phyloP scores from a whole-genome alignment of 768 basidiomycete genomes.

The Collybia sp. region DNA sequence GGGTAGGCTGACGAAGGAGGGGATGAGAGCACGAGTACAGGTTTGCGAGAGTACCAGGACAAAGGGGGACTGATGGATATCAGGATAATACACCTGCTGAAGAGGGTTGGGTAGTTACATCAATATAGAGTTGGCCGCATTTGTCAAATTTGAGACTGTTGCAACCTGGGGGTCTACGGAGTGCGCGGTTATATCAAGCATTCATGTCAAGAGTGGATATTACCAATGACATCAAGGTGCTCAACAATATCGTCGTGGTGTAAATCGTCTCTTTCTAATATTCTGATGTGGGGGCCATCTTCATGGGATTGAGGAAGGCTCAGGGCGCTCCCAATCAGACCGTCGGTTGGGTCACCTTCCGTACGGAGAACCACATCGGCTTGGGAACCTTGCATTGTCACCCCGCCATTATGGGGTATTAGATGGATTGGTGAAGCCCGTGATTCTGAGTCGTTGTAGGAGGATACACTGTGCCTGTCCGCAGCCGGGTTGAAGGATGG shows the following conservation, averaged over 20 bases:
- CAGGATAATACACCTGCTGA: slow-evolving; percentile 1
- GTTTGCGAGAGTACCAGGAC: slow-evolving; percentile 65
- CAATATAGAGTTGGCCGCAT: slow-evolving; percentile 75
- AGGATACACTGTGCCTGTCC: too few relatives aligned
- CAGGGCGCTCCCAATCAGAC: slow-evolving; percentile 40
- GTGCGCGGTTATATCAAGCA: slow-evolving; percentile 3
- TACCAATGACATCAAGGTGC: slow-evolving; percentile 78
- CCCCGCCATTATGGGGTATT: slow-evolving; percentile 6
- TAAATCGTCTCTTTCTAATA: slow-evolving; percentile 22
- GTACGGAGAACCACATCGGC: slow-evolving; percentile 33
- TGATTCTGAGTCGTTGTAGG: too few relatives aligned
- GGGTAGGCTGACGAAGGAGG: slow-evolving; percentile 25
- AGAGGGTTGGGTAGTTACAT: slow-evolving; percentile 33
- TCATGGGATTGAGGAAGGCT: slow-evolving; percentile 25
- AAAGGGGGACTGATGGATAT: slow-evolving; percentile 52
- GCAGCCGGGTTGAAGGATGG: neutral
- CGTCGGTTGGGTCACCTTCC: slow-evolving; percentile 23
- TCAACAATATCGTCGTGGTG: slow-evolving; percentile 82
- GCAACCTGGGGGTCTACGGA: slow-evolving; percentile 65
- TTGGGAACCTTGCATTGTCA: slow-evolving; percentile 34
- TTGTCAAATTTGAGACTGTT: slow-evolving; percentile 70
- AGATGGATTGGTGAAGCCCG: neutral
- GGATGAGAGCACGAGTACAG: slow-evolving; percentile 54
- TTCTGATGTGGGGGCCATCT: neutral
- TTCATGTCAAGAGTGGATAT: slow-evolving; percentile 4